Evolutionary conservation across 2,329 filamentous ascomycete species (phyloP), one percentile per base, ranked within the genome.

Genomic region (Colletotrichum musae): DNA sequence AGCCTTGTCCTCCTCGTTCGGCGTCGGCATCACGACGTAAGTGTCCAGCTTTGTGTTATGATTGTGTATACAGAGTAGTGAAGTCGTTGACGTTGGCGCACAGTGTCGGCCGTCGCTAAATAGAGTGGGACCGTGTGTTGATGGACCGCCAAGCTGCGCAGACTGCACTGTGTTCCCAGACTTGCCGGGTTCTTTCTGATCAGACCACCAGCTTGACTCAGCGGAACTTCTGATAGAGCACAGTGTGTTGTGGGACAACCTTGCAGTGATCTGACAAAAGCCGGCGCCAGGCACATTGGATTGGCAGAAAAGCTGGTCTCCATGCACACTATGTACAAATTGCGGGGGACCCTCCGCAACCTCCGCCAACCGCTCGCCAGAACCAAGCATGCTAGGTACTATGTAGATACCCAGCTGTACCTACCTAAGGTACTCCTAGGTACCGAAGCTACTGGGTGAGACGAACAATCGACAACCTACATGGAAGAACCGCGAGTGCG

Each of bases 331-430:
- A 24, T 24, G 21, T 47, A 24, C 47, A 54, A 56, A 62, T 67
- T 60, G 65, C 41, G 41, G 41, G 66, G 68, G 68, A 64, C 41
- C 52, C 68, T 64, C 64, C 58, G 68, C 58, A 43, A 52, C 52
- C 68, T 64, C 64, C 58, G 68, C 58, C 50, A 52, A 32, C 36
- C 9, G 41, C 32, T 54, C 66, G 62, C 61, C 62, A 61, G 18
- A 50, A 48, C 6, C 21, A 51, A 58, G n/a, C 9, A 10, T 10
- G 9, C 32, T 36, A 36, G 32, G 32, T 36, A 36, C 32, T 10
- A 2, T 7, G 10, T 36, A 36, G 32, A 6, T 36, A 36, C 32
- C 32, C 32, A 10, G 10, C 32, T 36, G 32, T 36, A 36, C 32
- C 32, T 36, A 36, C 7, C 7, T 10, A 15, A 50, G 10, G 47